These are phyloP conservation scores for Cutaneotrichosporon curvatum DNA, from an alignment of 1,284 basidiomycete genomes.

Conservation along the genomic window DNA sequence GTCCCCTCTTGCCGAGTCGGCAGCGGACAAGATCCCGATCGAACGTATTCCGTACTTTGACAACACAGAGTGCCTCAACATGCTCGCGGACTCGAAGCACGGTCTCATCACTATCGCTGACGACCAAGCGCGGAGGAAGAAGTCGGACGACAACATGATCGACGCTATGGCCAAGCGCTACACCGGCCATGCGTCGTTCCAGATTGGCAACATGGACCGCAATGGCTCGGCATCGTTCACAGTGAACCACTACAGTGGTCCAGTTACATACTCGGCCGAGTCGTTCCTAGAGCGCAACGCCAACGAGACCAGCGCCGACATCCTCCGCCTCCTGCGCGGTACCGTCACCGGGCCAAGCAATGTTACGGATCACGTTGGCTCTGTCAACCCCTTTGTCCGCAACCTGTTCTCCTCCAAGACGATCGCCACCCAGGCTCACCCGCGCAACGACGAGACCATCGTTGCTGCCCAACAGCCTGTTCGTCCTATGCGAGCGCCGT, in stretches of 20 bases:
- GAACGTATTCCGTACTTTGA: slow-evolving; percentile 65
- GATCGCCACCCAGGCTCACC: slow-evolving; percentile 83
- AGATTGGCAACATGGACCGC: slow-evolving; percentile 65
- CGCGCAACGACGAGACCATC: slow-evolving; percentile 85
- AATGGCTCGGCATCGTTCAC: slow-evolving; percentile 82
- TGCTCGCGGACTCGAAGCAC: slow-evolving; percentile 79
- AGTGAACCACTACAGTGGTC: slow-evolving; percentile 82
- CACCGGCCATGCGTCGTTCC: slow-evolving; percentile 88
- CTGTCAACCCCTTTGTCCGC: slow-evolving; percentile 83
- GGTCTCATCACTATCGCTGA: slow-evolving; percentile 97
- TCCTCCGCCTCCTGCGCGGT: slow-evolving; percentile 79
- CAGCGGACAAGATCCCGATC: slow-evolving; percentile 72
- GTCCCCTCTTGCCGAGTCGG: slow-evolving; percentile 69
- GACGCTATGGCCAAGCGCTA: slow-evolving; percentile 90
- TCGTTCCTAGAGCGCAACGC: slow-evolving; percentile 82
- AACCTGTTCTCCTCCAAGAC: slow-evolving; percentile 80
- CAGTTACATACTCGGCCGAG: slow-evolving; percentile 85
- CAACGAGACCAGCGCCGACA: slow-evolving; percentile 85
- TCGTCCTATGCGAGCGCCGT: slow-evolving; percentile 86
- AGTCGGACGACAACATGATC: slow-evolving; percentile 88
- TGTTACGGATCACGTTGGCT: slow-evolving; percentile 57
- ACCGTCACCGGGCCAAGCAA: slow-evolving; percentile 21
- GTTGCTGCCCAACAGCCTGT: slow-evolving; percentile 87
- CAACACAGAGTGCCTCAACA: slow-evolving; percentile 79
- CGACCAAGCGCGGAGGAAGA: slow-evolving; percentile 85